These are phyloP conservation scores for Chaetomium cochliodes DNA, from an alignment of 495 filamentous ascomycete genomes.

Conservation along the genomic window DNA sequence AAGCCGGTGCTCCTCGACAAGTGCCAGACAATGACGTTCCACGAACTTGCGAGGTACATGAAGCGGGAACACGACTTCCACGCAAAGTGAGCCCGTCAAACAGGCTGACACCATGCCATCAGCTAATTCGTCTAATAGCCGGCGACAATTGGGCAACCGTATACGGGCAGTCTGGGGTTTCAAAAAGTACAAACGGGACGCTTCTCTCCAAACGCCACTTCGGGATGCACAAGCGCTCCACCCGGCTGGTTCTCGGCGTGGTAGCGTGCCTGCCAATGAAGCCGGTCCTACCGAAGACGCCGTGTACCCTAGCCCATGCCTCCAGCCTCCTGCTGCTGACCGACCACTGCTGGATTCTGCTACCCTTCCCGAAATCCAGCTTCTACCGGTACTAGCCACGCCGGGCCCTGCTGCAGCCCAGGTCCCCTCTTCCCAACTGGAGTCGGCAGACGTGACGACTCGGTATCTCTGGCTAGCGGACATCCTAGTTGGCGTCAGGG, in stretches of 20 bases:
- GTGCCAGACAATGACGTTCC: constrained; percentile 23
- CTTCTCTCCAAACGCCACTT: background rate
- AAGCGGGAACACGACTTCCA: constrained; percentile 27
- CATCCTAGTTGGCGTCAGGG: constrained; percentile 21
- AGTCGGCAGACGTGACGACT: background rate
- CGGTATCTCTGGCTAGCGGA: constrained; percentile 10
- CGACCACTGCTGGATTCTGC: too few relatives aligned
- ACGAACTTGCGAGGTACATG: constrained; percentile 26
- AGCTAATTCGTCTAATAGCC: constrained; percentile 19
- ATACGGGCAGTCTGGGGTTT: constrained; percentile 17
- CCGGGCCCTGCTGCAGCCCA: too few relatives aligned
- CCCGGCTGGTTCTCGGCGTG: too few relatives aligned
- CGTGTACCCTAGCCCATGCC: too few relatives aligned
- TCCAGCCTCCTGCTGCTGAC: background rate
- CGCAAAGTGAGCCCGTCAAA: constrained; percentile 28
- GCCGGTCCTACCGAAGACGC: background rate
- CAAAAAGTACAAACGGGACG: constrained; percentile 24
- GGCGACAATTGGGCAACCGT: constrained; percentile 26
- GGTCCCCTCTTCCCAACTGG: background rate
- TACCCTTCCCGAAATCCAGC: too few relatives aligned
- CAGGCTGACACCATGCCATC: background rate
- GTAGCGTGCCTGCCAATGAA: too few relatives aligned
- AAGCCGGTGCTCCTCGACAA: constrained; percentile 20
- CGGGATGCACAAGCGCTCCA: background rate
- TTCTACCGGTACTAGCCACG: background rate